Conservation (phyloP, 140 eudicot genomes). For the Ambrosia hybrid region DNA sequence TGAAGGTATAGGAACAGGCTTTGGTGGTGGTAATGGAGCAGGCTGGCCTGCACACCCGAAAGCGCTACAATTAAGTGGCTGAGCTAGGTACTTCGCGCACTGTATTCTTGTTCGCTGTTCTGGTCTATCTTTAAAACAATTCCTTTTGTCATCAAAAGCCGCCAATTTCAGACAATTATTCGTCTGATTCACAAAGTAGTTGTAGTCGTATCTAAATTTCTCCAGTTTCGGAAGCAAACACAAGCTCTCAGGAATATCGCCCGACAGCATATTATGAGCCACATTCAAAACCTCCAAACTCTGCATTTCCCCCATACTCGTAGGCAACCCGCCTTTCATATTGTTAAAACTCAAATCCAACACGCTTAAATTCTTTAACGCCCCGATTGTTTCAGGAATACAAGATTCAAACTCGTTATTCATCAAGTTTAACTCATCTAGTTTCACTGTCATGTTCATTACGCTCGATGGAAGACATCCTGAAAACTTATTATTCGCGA, state of each 20-base stretch:
- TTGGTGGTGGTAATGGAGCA: conserved; percentile 22
- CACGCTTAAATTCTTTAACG: conserved; percentile 46
- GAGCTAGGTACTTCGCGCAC: conserved; percentile 47
- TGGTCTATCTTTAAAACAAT: conserved; percentile 56
- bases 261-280: conserved; percentile 50
- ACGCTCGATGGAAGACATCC: conserved; percentile 57
- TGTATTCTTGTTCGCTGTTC: conserved; percentile 46
- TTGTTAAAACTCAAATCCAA: conserved; percentile 47
- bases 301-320: conserved; percentile 33
- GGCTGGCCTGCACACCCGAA: conserved; percentile 35
- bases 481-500: conserved; percentile 47
- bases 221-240: conserved; percentile 45
- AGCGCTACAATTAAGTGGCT: conserved; percentile 43
- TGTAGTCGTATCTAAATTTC: conserved; percentile 35
- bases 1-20: conserved; percentile 20
- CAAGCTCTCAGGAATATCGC: conserved; percentile 32
- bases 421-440: conserved; percentile 41
- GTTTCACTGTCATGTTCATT: conserved; percentile 35
- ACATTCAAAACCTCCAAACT: conserved; percentile 40
- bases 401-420: conserved; percentile 51
- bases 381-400: conserved; percentile 44
- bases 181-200: conserved; percentile 40
- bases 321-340: conserved; percentile 42
- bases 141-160: conserved; percentile 49
- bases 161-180: conserved; percentile 38